These are phyloP conservation scores for Zygosaccharomyces siamensis DNA, from an alignment of 805 yeast genomes.

Conservation along the genomic window DNA sequence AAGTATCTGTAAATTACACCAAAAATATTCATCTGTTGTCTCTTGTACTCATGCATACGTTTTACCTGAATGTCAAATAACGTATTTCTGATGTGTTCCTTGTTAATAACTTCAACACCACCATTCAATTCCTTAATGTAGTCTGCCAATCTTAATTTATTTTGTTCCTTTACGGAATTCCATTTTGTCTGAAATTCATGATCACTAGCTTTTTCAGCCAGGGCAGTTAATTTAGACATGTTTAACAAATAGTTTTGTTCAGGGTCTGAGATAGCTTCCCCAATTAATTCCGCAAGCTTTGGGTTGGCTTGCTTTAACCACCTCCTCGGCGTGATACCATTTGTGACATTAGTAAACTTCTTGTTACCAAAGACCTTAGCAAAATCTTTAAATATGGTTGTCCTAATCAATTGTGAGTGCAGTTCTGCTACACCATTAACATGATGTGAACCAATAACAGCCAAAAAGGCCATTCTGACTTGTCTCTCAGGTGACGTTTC, in stretches of 20 bases:
- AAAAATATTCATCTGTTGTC: constrained; percentile 89
- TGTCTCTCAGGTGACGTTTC: constrained; percentile 69
- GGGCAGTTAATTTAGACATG: constrained; percentile 58
- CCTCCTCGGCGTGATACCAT: constrained; percentile 94
- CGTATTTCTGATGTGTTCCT: constrained; percentile 49
- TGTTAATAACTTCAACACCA: constrained; percentile 51
- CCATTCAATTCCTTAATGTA: constrained; percentile 62
- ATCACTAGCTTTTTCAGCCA: constrained; percentile 66
- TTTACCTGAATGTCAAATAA: constrained; percentile 90
- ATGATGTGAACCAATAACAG: constrained; percentile 86
- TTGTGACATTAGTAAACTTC: constrained; percentile 86
- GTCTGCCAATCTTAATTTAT: constrained; percentile 62
- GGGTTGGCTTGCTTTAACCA: constrained; percentile 96
- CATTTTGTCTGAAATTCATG: constrained; percentile 61
- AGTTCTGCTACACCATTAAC: constrained; percentile 96
- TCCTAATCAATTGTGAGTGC: constrained; percentile 84
- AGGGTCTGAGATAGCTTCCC: constrained; percentile 54
- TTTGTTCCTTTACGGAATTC: constrained; percentile 64
- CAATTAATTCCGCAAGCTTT: constrained; percentile 63
- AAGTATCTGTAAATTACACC: constrained; percentile 84
- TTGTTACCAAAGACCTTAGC: constrained; percentile 76
- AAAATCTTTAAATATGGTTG: constrained; percentile 86
- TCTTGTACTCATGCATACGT: constrained; percentile 92
- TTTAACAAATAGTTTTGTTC: constrained; percentile 65
- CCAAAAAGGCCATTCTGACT: constrained; percentile 88